A percentile compares a stretch with the other conserved stretches of the same genome.
Conservation (phyloP, 1,284 basidiomycete genomes). For the Papiliotrema fonsecae region DNA sequence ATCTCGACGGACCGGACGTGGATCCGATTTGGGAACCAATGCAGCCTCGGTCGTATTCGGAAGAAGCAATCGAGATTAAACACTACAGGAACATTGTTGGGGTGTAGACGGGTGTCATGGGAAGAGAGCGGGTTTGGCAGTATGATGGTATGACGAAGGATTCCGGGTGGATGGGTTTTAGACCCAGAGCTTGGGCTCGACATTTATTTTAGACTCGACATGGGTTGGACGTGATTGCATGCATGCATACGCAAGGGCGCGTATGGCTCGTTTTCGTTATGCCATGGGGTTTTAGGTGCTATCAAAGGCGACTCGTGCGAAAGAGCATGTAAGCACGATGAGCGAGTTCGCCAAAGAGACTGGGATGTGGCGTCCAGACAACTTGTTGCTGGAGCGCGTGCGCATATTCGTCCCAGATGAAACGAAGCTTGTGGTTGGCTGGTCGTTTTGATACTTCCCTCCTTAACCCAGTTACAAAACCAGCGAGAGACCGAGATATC, state of each 20-base stretch:
- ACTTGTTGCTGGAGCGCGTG: too few species aligned
- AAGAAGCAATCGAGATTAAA: slow-evolving; percentile 63
- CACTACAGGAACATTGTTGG: slow-evolving; percentile 59
- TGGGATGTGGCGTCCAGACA: too few species aligned
- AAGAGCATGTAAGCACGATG: too few species aligned
- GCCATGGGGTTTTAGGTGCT: background rate
- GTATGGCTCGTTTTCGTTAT: background rate
- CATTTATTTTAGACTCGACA: background rate
- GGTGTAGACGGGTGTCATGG: background rate
- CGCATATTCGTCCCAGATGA: too few species aligned
- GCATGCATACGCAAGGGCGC: background rate
- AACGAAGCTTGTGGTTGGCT: too few species aligned
- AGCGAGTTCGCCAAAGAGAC: too few species aligned
- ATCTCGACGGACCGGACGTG: slow-evolving; percentile 84
- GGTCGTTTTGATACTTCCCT: background rate
- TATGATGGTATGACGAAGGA: too few species aligned
- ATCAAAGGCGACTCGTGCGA: too few species aligned
- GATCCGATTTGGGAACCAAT: slow-evolving; percentile 91
- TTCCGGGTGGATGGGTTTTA: too few species aligned
- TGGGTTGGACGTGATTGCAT: background rate
- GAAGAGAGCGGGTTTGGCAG: background rate
- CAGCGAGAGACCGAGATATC: too few species aligned
- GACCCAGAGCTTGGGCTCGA: background rate
- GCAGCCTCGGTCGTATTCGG: slow-evolving; percentile 61
- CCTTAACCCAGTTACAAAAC: too few species aligned